A percentile compares a stretch with the other conserved stretches of the same genome.
Evolutionary conservation across 345 rosid species (phyloP).

Genomic region (Pistacia vera): DNA sequence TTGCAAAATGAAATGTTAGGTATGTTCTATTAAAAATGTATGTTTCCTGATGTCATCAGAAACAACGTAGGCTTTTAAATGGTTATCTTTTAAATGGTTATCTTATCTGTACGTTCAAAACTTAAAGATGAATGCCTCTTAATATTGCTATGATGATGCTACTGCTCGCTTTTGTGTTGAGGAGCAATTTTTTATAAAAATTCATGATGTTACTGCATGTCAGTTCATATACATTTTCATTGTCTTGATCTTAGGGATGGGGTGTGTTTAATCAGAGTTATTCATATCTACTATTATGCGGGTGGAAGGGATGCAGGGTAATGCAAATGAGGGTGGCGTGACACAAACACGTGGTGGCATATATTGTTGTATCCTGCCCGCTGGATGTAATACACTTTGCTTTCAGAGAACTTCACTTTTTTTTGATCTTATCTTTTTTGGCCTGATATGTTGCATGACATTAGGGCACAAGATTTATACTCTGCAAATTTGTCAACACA

Average conservation of each 20-base stretch:
- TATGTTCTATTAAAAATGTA: no score
- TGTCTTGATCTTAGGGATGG: not conserved
- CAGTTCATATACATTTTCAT: not conserved
- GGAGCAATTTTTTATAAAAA: not conserved
- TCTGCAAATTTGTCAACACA: not conserved
- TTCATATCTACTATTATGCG: conserved; percentile 29
- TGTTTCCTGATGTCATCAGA: no score
- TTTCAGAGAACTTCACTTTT: conserved; percentile 17
- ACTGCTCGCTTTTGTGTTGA: not conserved
- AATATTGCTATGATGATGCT: not conserved
- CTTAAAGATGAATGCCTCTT: not conserved
- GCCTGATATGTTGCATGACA: not conserved
- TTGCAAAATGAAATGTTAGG: no score
- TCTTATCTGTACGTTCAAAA: not conserved
- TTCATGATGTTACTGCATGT: conserved; percentile 1
- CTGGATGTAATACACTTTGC: conserved; percentile 75
- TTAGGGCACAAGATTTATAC: not conserved
- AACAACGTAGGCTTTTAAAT: not conserved
- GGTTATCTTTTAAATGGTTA: not conserved
- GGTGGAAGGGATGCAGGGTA: conserved; percentile 96
- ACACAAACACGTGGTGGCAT: conserved; percentile 94
- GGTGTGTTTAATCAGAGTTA: not conserved
- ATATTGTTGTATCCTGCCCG: conserved; percentile 94
- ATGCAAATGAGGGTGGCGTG: conserved; percentile 94
- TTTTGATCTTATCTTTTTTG: not conserved